Evolutionary conservation across 1,139 yeast species (phyloP).

Genomic region (Yamadazyma dendronema): DNA sequence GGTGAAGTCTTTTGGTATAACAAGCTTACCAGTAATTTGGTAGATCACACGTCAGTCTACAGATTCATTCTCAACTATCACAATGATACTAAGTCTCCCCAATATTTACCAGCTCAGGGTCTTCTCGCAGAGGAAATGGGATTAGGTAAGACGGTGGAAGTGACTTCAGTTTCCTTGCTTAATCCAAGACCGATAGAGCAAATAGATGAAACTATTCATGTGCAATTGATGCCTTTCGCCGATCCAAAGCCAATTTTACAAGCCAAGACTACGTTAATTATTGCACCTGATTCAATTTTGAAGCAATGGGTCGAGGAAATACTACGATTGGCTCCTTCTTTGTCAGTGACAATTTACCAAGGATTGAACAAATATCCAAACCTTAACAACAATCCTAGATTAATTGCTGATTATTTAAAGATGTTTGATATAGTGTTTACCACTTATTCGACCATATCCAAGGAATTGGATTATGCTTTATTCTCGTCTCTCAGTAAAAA

Average conservation of each 20-base stretch:
- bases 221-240: conserved; percentile 31
- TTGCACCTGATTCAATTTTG: conserved; percentile 81
- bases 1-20: conserved; percentile 43
- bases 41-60: conserved; percentile 30
- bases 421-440: conserved; percentile 79
- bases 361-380: conserved; percentile 57
- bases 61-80: conserved; percentile 24
- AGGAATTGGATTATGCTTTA: conserved; percentile 78
- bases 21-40: conserved; percentile 46
- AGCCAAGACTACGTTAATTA: conserved; percentile 71
- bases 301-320: conserved; percentile 85
- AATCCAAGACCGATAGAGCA: conserved; percentile 55
- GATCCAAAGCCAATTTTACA: conserved; percentile 46
- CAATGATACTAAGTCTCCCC: conserved; percentile 13
- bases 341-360: conserved; percentile 58
- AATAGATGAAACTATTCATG: conserved; percentile 36
- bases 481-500: conserved; percentile 62
- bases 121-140: conserved; percentile 95
- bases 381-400: conserved; percentile 39
- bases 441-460: conserved; percentile 66
- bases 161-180: conserved; percentile 59
- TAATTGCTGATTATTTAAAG: conserved; percentile 46
- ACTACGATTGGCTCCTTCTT: conserved; percentile 51
- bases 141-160: conserved; percentile 87
- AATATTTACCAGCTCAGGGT: conserved; percentile 54